Base-by-base conservation (phyloP, 352 stramenopile species). In the Phytophthora megakarya region DNA sequence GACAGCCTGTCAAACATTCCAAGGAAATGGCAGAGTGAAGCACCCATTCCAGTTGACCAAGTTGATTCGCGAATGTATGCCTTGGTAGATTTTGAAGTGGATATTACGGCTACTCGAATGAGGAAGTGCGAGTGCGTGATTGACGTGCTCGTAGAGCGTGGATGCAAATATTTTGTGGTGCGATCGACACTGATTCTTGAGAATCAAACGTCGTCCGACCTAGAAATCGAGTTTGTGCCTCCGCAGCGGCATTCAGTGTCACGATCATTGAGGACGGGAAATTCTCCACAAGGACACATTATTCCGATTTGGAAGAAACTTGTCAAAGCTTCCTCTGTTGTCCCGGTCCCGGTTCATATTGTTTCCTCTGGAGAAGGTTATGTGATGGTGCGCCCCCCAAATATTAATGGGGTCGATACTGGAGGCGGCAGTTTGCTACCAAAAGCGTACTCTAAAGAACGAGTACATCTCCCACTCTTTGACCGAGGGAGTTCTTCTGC, bases 111-210 rank as follows among this genome's bases (percentile, higher is more conserved):
- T 3, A 69, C 66, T 5, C 66, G 67, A 35, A 82, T 88, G 65
- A 76, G 79, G 35, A 92, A 92, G 47, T 95, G 86, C 32, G 88
- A 96, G 61, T 94, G 86, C 46, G 79, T 93, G 28, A 92, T 96
- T 53, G 88, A 95, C 45, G 86, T 96, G 4, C 56, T 92, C 12
- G 79, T 96, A 8, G 83, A 96, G 51, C 82, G 81, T 38, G 88
- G 88, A n/a, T 92, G 84, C 69, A 96, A 96, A 59, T 86, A 90
- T 56, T 92, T 96, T 51, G 83, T 94, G 18, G 84, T 96, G 16
- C 85, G 87, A 1, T 95, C 86, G 6, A 91, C 85, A 10, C 58
- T 92, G 51, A 61, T 92, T 42, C 30, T 96, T 12, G 84, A 94
- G 33, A 96, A 96, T 66, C 89, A 92, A 54, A 95, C 86, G 0